Evolutionary conservation across 2,329 filamentous ascomycete species (phyloP), one percentile per base, ranked within the genome.

Genomic region (Ophiosphaerella korrae): DNA sequence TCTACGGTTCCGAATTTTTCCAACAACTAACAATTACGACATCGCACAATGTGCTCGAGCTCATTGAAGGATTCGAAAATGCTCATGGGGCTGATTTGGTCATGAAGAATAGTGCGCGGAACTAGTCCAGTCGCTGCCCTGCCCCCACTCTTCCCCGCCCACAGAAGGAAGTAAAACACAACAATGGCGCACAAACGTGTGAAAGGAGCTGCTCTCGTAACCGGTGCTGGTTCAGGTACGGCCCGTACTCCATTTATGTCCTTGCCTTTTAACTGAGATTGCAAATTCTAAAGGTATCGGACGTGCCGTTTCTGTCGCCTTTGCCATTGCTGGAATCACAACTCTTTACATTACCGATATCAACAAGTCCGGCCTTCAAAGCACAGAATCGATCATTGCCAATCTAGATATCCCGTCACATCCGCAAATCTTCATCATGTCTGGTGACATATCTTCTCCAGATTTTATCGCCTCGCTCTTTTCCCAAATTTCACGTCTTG

Each of bases 331-430:
- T 0, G 82, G 82, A 11, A 83, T 81, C 62, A 65, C 74, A 0
- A 71, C 70, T n/a, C 74, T 85, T 11, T 80, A 78, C 39, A 80
- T 85, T 42, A 83, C 81, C 11, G 82, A 85, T 55, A 69, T 83
- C 47, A 65, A 68, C 21, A 77, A 80, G 52, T 62, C 58, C 2
- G 59, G 57, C 1, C 72, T 79, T 0, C 67, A 81, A 5, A 59
- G 74, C 3, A 71, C 66, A 3, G 62, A 53, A 46, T 51, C 59
- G 32, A 29, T 29, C 26, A 29, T 29, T 11, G 50, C 58, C 11
- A 63, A 68, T 9, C 36, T 63, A 12, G 36, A 48, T 7, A 59
- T 68, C 16, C 51, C 63, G 9, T 26, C 63, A 2, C 53, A 55
- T 2, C 58, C 71, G 16, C 76, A 76, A 1, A 60, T 66, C 18